phyloP scores from a whole-genome alignment of 1,284 basidiomycete species.

The Trichosporon sp. region DNA sequence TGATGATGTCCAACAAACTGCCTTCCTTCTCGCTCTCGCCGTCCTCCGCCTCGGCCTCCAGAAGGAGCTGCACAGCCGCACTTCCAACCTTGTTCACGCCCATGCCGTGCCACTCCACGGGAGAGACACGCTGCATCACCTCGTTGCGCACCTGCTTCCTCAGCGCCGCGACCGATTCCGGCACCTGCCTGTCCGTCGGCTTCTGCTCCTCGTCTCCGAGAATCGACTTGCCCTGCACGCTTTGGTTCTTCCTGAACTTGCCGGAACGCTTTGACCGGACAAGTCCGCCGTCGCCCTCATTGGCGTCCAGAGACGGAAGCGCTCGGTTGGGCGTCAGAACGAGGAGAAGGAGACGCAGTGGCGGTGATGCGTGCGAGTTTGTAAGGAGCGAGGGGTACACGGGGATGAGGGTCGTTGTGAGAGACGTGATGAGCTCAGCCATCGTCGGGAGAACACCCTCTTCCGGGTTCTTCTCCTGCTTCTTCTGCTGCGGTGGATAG shows the following conservation, averaged over 20 bases:
- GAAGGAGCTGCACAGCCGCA: slow-evolving; percentile 71
- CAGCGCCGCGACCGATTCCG: slow-evolving; percentile 10
- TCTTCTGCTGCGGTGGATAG: slow-evolving; percentile 53
- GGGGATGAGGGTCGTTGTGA: slow-evolving; percentile 47
- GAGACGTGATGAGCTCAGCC: slow-evolving; percentile 47
- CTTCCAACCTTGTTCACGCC: slow-evolving; percentile 76
- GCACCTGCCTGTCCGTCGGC: slow-evolving; percentile 35
- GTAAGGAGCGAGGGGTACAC: slow-evolving; percentile 61
- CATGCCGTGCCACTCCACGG: slow-evolving; percentile 72
- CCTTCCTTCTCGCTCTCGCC: slow-evolving; percentile 57
- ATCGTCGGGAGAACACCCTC: slow-evolving; percentile 67
- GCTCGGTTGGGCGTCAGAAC: slow-evolving; percentile 56
- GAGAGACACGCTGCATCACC: slow-evolving; percentile 56
- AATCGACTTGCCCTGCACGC: slow-evolving; percentile 45
- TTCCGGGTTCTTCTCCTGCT: slow-evolving; percentile 38
- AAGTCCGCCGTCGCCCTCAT: slow-evolving; percentile 16
- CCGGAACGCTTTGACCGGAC: slow-evolving; percentile 46
- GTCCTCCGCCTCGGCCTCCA: slow-evolving; percentile 69
- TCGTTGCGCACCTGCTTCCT: slow-evolving; percentile 51
- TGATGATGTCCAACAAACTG: slow-evolving; percentile 74
- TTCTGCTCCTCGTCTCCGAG: slow-evolving; percentile 35
- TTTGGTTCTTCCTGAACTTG: slow-evolving; percentile 45
- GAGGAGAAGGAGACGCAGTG: slow-evolving; percentile 68
- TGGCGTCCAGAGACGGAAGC: slow-evolving; percentile 51
- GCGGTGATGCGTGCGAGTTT: slow-evolving; percentile 82